Conservation (phyloP, 2,329 filamentous ascomycete genomes). For the Zymoseptoria crescenta region DNA sequence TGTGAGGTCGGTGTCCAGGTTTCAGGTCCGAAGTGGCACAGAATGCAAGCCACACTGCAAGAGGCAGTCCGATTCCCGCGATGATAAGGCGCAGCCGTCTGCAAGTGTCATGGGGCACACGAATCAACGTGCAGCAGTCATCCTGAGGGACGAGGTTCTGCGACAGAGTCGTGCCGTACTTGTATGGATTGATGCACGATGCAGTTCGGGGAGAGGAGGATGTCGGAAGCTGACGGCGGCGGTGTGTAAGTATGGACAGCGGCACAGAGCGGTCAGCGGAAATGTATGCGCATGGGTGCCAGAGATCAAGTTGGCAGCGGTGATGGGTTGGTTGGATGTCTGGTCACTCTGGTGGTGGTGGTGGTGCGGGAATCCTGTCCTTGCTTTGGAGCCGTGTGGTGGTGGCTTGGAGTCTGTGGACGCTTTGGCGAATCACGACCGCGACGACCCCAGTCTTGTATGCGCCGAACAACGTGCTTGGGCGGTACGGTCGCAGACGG, state of each 20-base stretch:
- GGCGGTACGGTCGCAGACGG: neutral
- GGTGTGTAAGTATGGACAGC: neutral
- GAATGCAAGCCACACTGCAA: constrained; percentile 1
- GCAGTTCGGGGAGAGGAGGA: neutral
- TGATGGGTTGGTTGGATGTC: neutral
- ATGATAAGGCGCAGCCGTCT: neutral
- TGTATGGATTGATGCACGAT: neutral
- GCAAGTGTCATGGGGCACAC: neutral
- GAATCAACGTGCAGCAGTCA: neutral
- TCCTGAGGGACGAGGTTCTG: too few species aligned
- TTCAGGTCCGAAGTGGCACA: neutral
- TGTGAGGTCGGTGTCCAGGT: neutral
- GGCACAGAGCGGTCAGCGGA: neutral
- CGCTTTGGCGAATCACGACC: neutral
- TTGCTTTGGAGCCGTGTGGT: neutral
- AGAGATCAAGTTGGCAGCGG: neutral
- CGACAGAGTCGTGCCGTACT: neutral
- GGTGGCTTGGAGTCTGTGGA: neutral
- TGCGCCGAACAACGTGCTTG: neutral
- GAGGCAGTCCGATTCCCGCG: neutral
- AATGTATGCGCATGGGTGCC: neutral
- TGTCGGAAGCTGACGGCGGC: neutral
- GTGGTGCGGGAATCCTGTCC: neutral
- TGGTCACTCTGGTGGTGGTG: neutral
- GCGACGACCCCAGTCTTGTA: neutral